Conservation (phyloP, 2,329 filamentous ascomycete genomes). For the Colletotrichum noveboracense region DNA sequence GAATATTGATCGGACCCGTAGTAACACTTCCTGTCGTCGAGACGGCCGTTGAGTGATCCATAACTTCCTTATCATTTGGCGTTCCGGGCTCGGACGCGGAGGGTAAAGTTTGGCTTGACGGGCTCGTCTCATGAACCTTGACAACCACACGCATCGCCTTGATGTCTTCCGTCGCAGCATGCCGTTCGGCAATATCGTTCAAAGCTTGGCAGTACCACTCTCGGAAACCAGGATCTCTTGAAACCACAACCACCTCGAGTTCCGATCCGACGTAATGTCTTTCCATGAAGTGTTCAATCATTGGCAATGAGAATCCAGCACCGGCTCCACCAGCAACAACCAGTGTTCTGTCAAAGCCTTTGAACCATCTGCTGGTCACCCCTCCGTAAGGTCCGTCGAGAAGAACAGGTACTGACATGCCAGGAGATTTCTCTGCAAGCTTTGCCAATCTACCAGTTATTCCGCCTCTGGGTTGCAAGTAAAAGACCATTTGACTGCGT, state of each 20-base stretch:
- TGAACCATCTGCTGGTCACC: slow-evolving; percentile 39
- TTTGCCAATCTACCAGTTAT: slow-evolving; percentile 52
- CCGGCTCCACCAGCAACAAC: slow-evolving; percentile 63
- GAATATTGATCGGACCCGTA: background rate
- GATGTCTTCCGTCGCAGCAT: background rate
- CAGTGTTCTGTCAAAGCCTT: slow-evolving; percentile 46
- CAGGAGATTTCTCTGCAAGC: slow-evolving; percentile 40
- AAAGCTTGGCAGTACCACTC: slow-evolving; percentile 10
- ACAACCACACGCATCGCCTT: background rate
- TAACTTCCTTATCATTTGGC: background rate
- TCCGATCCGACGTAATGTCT: background rate
- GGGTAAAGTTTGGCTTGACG: background rate
- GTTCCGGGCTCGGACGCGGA: background rate
- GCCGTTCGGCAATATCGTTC: background rate
- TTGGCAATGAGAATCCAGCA: slow-evolving; percentile 54
- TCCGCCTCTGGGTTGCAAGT: slow-evolving; percentile 53
- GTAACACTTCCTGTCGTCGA: background rate
- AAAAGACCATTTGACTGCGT: slow-evolving; percentile 53
- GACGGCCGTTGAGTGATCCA: background rate
- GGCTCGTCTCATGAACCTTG: background rate
- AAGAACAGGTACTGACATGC: slow-evolving; percentile 45
- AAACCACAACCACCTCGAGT: slow-evolving; percentile 1
- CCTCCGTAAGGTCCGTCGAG: slow-evolving; percentile 67
- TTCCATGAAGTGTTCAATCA: slow-evolving; percentile 46
- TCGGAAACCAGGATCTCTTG: background rate